Conservation (phyloP, 129 eudicot species). For the Centella asiatica region DNA sequence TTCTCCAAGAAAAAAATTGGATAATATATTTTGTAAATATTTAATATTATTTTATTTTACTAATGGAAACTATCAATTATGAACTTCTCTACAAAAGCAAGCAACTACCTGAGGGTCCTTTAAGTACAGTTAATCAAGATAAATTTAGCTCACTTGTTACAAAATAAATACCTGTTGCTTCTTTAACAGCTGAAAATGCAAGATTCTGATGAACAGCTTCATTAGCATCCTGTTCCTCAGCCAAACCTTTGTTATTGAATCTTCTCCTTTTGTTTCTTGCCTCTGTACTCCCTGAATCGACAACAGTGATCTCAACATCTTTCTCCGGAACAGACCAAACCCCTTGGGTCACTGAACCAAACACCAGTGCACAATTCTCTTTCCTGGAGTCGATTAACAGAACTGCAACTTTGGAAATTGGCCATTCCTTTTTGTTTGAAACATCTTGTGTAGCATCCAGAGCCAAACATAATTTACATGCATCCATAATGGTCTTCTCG, state of each 20-base stretch:
- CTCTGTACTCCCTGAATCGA: constrained; percentile 4
- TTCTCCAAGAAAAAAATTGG: no score
- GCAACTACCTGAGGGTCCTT: no score
- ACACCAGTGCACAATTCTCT: constrained; percentile 31
- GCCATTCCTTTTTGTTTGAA: constrained; percentile 26
- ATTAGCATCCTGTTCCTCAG: constrained; percentile 6
- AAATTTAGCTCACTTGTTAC: no score
- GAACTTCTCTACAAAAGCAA: no score
- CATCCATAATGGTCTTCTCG: constrained; percentile 35
- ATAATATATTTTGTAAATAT: no score
- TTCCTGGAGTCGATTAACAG: constrained; percentile 32
- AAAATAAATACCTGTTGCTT: constrained; percentile 17
- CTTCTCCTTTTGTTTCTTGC: constrained; percentile 20
- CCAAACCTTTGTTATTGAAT: background rate
- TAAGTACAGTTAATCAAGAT: no score
- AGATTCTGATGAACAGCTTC: constrained; percentile 13
- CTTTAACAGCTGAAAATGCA: constrained; percentile 26
- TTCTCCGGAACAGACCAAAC: constrained; percentile 45
- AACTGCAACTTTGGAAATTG: constrained; percentile 39
- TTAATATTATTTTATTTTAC: no score
- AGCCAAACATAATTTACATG: constrained; percentile 30
- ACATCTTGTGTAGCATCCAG: constrained; percentile 32
- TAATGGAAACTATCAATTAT: no score
- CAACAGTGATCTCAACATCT: constrained; percentile 5
- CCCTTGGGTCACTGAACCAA: constrained; percentile 33